Evolutionary conservation across 1,139 yeast genomes (phyloP).

Genomic region (Debaryomyces udenii): DNA sequence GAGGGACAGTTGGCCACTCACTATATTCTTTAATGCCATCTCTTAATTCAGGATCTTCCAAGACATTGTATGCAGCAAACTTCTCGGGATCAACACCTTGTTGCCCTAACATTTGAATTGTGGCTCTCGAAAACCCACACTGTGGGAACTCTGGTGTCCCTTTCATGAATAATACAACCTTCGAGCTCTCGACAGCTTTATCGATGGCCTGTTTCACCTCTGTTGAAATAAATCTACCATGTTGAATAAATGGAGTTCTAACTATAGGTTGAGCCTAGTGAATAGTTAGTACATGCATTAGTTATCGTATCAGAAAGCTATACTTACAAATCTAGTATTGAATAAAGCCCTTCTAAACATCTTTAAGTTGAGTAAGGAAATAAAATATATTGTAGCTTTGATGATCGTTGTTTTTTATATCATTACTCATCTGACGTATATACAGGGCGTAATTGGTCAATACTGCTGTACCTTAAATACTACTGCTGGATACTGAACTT

Average conservation of each 20-base stretch:
- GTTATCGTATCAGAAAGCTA: conserved; percentile 2
- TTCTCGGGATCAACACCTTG: conserved; percentile 96
- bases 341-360: conserved; percentile 32
- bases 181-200: conserved; percentile 81
- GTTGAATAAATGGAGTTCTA: conserved; percentile 9
- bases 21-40: conserved; percentile 92
- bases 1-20: conserved; percentile 94
- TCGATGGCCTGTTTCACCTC: conserved; percentile 85
- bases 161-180: conserved; percentile 93
- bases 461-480: not conserved
- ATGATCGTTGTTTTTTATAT: conserved; percentile 1
- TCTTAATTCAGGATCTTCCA: conserved; percentile 92
- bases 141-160: conserved; percentile 98
- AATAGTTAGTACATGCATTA: conserved; percentile 5
- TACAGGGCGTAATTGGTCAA: conserved; percentile 8
- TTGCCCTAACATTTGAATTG: conserved; percentile 90
- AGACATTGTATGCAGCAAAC: conserved; percentile 95
- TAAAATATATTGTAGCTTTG: not conserved
- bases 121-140: conserved; percentile 96
- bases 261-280: conserved; percentile 8
- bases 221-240: conserved; percentile 62
- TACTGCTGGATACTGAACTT: too few relatives aligned
- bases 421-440: conserved; percentile 7
- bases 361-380: not conserved
- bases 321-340: conserved; percentile 27